Conservation (phyloP, 805 yeast genomes). For the Cyberlindnera mississippiensis region DNA sequence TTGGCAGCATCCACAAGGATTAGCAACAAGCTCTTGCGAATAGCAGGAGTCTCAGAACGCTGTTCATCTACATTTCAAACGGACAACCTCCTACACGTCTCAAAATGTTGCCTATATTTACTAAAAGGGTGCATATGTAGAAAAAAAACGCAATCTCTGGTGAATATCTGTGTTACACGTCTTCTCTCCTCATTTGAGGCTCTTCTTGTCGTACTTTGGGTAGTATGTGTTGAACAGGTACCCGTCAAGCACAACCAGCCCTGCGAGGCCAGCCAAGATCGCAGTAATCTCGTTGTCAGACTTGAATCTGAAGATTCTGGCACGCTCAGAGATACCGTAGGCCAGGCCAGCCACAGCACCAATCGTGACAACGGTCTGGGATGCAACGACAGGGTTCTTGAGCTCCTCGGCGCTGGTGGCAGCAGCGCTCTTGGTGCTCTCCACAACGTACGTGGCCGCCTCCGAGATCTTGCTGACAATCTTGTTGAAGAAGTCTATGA, state of each 20-base stretch:
- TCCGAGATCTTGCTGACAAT: slow-evolving; percentile 21
- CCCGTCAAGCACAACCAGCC: slow-evolving; percentile 52
- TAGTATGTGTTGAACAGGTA: slow-evolving; percentile 50
- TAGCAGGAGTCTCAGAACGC: too few species aligned
- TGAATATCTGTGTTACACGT: not conserved
- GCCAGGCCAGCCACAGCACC: slow-evolving; percentile 47
- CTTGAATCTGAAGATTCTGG: slow-evolving; percentile 40
- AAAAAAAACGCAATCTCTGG: too few species aligned
- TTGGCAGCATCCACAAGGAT: too few species aligned
- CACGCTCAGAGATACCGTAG: slow-evolving; percentile 47
- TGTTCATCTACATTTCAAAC: too few species aligned
- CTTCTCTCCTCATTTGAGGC: slow-evolving; percentile 2
- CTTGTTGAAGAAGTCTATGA: slow-evolving; percentile 20
- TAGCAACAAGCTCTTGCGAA: too few species aligned
- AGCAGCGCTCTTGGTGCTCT: slow-evolving; percentile 22
- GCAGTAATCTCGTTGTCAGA: slow-evolving; percentile 45
- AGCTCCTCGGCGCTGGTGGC: slow-evolving; percentile 37
- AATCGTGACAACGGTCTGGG: slow-evolving; percentile 47
- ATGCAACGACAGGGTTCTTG: slow-evolving; percentile 58
- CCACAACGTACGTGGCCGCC: slow-evolving; percentile 20
- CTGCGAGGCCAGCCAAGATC: slow-evolving; percentile 50
- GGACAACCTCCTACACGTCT: too few species aligned
- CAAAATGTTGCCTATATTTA: too few species aligned
- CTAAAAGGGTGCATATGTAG: too few species aligned
- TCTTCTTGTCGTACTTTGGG: slow-evolving; percentile 47